Percentiles rank a stretch among this genome's conserved stretches.
Conservation (phyloP, 495 filamentous ascomycete genomes). For the Neurospora sp. region DNA sequence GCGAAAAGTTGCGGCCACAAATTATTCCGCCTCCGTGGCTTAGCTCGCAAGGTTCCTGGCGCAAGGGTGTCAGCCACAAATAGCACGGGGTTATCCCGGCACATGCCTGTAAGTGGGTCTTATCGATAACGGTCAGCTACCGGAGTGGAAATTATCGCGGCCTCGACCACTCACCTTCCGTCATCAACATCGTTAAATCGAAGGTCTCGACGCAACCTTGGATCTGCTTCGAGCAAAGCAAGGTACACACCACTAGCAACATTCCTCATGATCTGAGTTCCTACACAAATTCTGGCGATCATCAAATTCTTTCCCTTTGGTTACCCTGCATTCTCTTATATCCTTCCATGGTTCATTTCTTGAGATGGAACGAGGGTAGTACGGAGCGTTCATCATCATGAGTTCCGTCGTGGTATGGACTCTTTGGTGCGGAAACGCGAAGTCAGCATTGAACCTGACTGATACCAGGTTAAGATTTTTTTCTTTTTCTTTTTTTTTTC, state of each 20-base stretch:
- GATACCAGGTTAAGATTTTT: neutral
- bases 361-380: neutral
- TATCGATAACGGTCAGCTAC: neutral
- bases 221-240: neutral
- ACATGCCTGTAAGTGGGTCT: neutral
- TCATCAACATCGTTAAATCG: neutral
- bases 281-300: neutral
- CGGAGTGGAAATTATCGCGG: neutral
- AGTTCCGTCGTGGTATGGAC: neutral
- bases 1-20: slow-evolving; percentile 24
- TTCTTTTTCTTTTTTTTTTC: neutral
- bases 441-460: neutral
- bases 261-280: neutral
- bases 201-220: neutral
- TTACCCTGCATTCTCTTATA: neutral
- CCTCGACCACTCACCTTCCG: neutral
- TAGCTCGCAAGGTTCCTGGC: neutral
- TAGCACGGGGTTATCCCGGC: neutral
- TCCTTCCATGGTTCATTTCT: neutral
- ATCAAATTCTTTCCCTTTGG: neutral
- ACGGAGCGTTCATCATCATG: neutral
- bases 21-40: slow-evolving; percentile 20
- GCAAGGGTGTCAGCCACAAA: neutral
- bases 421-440: neutral
- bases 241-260: neutral